Conservation (phyloP, 768 basidiomycete species). For the Termitomyces heimii region DNA sequence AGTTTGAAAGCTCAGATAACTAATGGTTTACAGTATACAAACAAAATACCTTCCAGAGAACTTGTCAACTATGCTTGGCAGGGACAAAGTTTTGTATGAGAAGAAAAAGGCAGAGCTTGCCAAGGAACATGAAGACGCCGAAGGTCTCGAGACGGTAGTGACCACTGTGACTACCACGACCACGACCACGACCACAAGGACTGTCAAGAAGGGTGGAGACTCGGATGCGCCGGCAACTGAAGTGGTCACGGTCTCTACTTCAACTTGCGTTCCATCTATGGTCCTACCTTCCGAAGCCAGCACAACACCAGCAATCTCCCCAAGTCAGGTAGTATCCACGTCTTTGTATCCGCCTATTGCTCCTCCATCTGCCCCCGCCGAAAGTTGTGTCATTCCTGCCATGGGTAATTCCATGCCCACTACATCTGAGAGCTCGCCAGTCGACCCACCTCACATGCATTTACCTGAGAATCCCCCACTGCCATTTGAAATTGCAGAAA, state of each 20-base stretch:
- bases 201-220: slow-evolving; percentile 13
- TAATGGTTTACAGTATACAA: slow-evolving; percentile 16
- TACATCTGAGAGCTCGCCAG: background rate
- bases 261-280: background rate
- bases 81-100: slow-evolving; percentile 29
- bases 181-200: slow-evolving; percentile 12
- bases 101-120: slow-evolving; percentile 18
- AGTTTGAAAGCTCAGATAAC: background rate
- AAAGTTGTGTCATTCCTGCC: slow-evolving; percentile 11
- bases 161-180: slow-evolving; percentile 17
- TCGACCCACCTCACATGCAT: background rate
- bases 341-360: background rate
- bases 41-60: slow-evolving; percentile 27
- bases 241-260: background rate
- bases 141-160: slow-evolving; percentile 16
- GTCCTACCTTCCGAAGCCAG: background rate
- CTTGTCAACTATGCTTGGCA: slow-evolving; percentile 27
- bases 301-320: background rate
- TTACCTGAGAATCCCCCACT: slow-evolving; percentile 4
- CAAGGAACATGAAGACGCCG: slow-evolving; percentile 19
- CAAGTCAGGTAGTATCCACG: background rate
- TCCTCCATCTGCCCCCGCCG: slow-evolving; percentile 1
- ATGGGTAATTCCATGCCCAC: background rate
- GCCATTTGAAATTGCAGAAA: slow-evolving; percentile 16
- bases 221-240: background rate